Evolutionary conservation across 257 asterid genomes (phyloP).

Genomic region (Mentha longifolia): DNA sequence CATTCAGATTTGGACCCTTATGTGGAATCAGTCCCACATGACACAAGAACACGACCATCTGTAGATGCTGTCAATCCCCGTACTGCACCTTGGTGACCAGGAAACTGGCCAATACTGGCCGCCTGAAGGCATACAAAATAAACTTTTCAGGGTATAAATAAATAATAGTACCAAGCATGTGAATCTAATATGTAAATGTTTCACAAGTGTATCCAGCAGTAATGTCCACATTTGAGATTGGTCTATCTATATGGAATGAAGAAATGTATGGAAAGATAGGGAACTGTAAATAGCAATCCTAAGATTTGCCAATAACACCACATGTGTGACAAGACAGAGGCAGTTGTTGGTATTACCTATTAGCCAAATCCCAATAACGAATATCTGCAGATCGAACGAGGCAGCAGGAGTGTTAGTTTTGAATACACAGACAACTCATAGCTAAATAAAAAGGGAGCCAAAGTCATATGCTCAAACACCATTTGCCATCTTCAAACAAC

Average conservation of each 20-base stretch:
- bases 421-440: neutral
- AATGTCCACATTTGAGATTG: neutral
- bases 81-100: slow-evolving; percentile 97
- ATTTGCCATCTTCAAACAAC: neutral
- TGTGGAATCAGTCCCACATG: slow-evolving; percentile 98
- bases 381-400: slow-evolving; percentile 63
- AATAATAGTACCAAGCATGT: neutral
- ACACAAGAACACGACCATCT: slow-evolving; percentile 84
- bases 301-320: neutral
- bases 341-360: slow-evolving; percentile 54
- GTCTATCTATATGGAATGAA: neutral
- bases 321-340: slow-evolving; percentile 24
- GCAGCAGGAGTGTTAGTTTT: slow-evolving; percentile 19
- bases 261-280: neutral
- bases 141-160: slow-evolving; percentile 22
- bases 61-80: slow-evolving; percentile 85
- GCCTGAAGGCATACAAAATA: slow-evolving; percentile 47
- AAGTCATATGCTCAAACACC: neutral
- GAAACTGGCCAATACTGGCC: slow-evolving; percentile 85
- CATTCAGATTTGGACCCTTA: slow-evolving; percentile 46
- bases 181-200: neutral
- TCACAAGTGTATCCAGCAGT: slow-evolving; percentile 14
- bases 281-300: neutral
- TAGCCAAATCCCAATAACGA: slow-evolving; percentile 95
- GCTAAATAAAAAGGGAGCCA: neutral